Evolutionary conservation across 148 eudicot genomes (phyloP).

Genomic region (Rhododendron ferrugineum): DNA sequence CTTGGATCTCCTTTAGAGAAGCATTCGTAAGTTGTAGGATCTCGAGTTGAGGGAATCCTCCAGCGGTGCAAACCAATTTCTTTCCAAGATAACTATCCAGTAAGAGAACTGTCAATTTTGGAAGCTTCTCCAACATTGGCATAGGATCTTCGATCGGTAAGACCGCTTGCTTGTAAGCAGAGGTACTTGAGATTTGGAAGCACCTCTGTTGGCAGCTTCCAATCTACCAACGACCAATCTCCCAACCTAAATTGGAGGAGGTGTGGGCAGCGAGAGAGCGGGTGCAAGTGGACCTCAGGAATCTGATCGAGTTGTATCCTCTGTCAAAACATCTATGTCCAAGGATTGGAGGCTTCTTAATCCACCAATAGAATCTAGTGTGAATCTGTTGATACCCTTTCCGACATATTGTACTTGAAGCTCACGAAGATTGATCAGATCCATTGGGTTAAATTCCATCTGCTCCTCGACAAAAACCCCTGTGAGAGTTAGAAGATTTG

Average conservation of each 20-base stretch:
- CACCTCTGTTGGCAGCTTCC: not conserved
- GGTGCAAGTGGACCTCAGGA: not conserved
- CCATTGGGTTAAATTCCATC: not conserved
- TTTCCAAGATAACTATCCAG: not conserved
- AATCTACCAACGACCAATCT: too few species aligned
- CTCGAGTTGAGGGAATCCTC: not conserved
- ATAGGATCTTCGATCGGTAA: not conserved
- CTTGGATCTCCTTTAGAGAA: not conserved
- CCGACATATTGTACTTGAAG: not conserved
- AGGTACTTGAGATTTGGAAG: not conserved
- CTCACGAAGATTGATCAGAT: not conserved
- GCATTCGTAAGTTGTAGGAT: not conserved
- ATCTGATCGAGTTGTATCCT: rapidly evolving
- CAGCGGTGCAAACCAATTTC: not conserved
- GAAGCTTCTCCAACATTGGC: too few species aligned
- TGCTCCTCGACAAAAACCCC: not conserved
- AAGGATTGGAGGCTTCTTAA: constrained; percentile 1
- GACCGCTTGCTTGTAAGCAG: not conserved
- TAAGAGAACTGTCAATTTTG: too few species aligned
- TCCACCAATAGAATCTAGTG: not conserved
- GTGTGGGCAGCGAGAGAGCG: not conserved
- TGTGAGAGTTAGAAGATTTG: not conserved
- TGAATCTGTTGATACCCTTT: not conserved
- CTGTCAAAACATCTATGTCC: not conserved
- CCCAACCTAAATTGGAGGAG: not conserved